phyloP scores from a whole-genome alignment of 148 eudicot species.

The Rheum nobile region DNA sequence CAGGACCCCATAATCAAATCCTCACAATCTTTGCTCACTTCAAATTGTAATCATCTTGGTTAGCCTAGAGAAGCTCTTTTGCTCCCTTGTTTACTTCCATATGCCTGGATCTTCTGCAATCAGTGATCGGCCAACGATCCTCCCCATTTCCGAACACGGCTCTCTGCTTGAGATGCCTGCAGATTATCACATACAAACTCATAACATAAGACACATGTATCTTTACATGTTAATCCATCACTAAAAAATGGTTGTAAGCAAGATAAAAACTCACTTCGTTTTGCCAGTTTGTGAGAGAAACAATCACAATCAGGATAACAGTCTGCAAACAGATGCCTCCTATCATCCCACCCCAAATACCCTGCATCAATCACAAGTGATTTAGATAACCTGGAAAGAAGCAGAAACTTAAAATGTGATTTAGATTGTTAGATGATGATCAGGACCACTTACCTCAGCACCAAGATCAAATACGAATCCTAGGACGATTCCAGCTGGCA shows the following conservation, averaged over 20 bases:
- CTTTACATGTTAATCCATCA: background rate
- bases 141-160: conserved; percentile 63
- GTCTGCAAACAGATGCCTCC: conserved; percentile 73
- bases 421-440: background rate
- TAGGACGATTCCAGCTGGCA: conserved; percentile 62
- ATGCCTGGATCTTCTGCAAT: background rate
- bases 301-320: conserved; percentile 34
- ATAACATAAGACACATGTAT: background rate
- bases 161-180: conserved; percentile 59
- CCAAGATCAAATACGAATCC: conserved; percentile 53
- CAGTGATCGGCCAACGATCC: conserved; percentile 37
- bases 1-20: background rate
- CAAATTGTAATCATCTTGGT: background rate
- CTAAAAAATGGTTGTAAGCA: too few relatives aligned
- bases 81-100: background rate
- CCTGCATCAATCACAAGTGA: conserved; percentile 27
- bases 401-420: background rate
- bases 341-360: conserved; percentile 85
- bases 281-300: conserved; percentile 51
- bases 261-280: conserved; percentile 42
- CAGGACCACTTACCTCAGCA: conserved; percentile 30
- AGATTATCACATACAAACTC: background rate
- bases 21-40: background rate
- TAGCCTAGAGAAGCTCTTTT: background rate
- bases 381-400: too few relatives aligned